Conservation (phyloP, 2,329 filamentous ascomycete genomes). For the Aureobasidium sp. region DNA sequence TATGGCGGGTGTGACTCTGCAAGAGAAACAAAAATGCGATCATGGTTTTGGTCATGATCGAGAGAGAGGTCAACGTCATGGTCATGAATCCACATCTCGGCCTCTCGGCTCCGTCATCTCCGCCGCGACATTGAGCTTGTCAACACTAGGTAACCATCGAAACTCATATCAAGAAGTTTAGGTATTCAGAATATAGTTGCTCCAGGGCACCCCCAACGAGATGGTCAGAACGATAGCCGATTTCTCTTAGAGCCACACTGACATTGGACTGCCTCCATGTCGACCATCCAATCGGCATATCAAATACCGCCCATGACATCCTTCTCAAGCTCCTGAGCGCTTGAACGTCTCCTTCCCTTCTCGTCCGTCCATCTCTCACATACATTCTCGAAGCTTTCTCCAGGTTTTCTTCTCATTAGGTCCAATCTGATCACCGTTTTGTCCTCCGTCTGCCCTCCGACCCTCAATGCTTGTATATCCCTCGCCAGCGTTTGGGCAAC, state of each 20-base stretch:
- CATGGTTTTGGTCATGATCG: not conserved
- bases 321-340: not conserved
- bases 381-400: not conserved
- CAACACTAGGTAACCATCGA: not conserved
- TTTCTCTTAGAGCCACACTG: too few relatives aligned
- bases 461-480: not conserved
- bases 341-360: not conserved
- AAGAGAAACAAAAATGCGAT: not conserved
- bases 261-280: not conserved
- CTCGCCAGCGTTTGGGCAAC: not conserved
- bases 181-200: not conserved
- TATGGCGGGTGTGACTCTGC: not conserved
- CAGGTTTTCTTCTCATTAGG: not conserved
- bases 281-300: too few relatives aligned
- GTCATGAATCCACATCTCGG: not conserved
- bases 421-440: not conserved
- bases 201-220: too few relatives aligned
- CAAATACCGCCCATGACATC: not conserved
- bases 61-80: not conserved
- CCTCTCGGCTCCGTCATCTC: not conserved
- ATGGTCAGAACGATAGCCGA: not conserved
- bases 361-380: not conserved
- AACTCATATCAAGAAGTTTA: not conserved
- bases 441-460: not conserved
- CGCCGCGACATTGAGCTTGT: not conserved